Evolutionary conservation across 2,329 filamentous ascomycete species (phyloP), one percentile per base, ranked within the genome.

Genomic region (Trichoderma sp.): DNA sequence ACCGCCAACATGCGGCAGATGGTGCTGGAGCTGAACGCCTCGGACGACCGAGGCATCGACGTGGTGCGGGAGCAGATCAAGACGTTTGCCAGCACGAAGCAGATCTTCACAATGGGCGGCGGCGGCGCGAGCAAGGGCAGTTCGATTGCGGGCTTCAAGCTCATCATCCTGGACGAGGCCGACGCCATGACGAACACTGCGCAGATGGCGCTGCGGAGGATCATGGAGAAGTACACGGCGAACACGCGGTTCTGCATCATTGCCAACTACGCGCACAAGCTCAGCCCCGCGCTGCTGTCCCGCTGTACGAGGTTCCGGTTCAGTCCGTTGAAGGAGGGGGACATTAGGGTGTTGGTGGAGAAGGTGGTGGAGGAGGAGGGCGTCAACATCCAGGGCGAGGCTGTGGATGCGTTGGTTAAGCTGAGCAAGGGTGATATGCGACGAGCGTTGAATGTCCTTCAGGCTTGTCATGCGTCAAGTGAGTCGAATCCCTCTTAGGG

Each of bases 151-250:
- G 86, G 86, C 3, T 99, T 90, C 82, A 99, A 99, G 81, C 87
- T 99, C 71, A 98, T 99, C 74, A 92, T 99, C 63, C 86, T 99
- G 5, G 95, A 99, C 77, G 95, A 99, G 81, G 95, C 95, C n/a
- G 95, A 99, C 76, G 95, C 95, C 62, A 99, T 99, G 95, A 99
- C 95, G n/a, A 90, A 92, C 62, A 96, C 94, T 0, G 95, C 95
- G 6, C 95, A 99, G 78, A 99, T 99, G 94, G 95, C 95, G 0
- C 82, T 99, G 63, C 87, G 95, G 68, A 84, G 95, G 55, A 98
- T 99, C 74, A 99, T 99, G 95, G 95, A 99, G 76, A 97, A 97
- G 80, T 99, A 99, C 80, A 99, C 95, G 0, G 91, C 91, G 67
- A 99, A 99, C 80, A 97, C 95, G 2, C 85, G 95, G 60, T 99